Evolutionary conservation across 371 early-diverging fungal genomes (phyloP), one percentile per base, ranked within the genome.

Genomic region (Vavraia culicis): DNA sequence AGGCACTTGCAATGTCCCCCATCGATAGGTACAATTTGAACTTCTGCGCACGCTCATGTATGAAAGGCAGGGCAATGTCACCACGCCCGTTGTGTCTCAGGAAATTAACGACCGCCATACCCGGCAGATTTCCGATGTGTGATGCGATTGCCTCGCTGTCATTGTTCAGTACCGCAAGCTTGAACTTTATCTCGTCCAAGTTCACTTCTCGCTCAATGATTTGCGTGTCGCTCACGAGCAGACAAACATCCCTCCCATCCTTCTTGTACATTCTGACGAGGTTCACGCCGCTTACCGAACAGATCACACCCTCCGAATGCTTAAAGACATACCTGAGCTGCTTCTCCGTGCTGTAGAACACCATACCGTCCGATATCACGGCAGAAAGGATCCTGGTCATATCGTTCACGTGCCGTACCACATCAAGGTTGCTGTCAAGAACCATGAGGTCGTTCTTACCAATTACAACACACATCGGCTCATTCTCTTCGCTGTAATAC

Each of bases 261-360:
- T 82, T 76, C 23, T 78, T 73, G 8, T 82, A 78, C 49, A 89
- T 62, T 62, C 88, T 87, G 4, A 89, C 75, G 9, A 85, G 85
- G 61, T 85, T 82, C 43, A 90, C 88, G 23, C 88, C 69, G 0
- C 91, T 91, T 31, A 83, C 78, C 42, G 93, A 79, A 54, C 86
- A 86, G 10, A n/a, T n/a, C n/a, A 91, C 90, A 43, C 76, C 77
- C 66, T 90, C 93, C 33, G 80, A 77, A 56, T 14, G 53, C 47
- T 82, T 78, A 23, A 90, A 76, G n/a, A 81, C 79, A 69, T 86
- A 96, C 71, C 91, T 93, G 64, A 96, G 76, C 64, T 93, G 98
- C 71, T 88, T 89, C 52, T 85, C 75, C 4, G 94, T 93, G 40
- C 89, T 78, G 71, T 93, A 96, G 38, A 93, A 67, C 51, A 96